Conservation (phyloP, 192 early-diverging fungal genomes). For the Phlyctochytrium arcticum region DNA sequence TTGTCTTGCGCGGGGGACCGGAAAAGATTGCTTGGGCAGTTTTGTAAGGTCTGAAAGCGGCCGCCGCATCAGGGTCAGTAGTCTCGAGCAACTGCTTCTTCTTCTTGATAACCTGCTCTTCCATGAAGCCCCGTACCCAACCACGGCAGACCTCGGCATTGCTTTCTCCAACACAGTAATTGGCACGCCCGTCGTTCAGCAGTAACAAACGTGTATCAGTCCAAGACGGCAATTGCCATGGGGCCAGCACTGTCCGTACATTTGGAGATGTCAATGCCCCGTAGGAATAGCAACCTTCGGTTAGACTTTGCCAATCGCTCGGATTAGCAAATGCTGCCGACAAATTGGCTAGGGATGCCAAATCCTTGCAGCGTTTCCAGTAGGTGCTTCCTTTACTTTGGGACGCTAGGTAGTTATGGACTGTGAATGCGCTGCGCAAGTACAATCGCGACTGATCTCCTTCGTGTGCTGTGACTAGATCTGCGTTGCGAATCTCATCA, state of each 20-base stretch:
- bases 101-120: slow-evolving; percentile 1
- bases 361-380: slow-evolving; percentile 25
- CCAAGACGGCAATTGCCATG: slow-evolving; percentile 29
- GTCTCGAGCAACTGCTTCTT: background rate
- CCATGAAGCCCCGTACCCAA: slow-evolving; percentile 21
- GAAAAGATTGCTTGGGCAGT: slow-evolving; percentile 11
- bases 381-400: background rate
- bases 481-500: slow-evolving; percentile 3
- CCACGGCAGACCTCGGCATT: slow-evolving; percentile 27
- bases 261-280: slow-evolving; percentile 19
- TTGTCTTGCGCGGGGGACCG: background rate
- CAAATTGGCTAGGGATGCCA: slow-evolving; percentile 6
- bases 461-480: slow-evolving; percentile 25
- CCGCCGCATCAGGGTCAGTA: background rate
- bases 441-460: slow-evolving; percentile 29
- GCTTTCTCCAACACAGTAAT: slow-evolving; percentile 27
- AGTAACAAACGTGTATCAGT: slow-evolving; percentile 5
- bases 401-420: slow-evolving; percentile 21
- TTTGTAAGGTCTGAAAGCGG: background rate
- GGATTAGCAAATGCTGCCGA: slow-evolving; percentile 13
- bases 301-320: slow-evolving; percentile 7
- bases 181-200: slow-evolving; percentile 20
- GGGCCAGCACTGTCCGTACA: slow-evolving; percentile 8
- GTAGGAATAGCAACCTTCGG: slow-evolving; percentile 33
- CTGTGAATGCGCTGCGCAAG: slow-evolving; percentile 24